A percentile compares a stretch with the other conserved stretches of the same genome.
Evolutionary conservation across 371 early-diverging fungal genomes (phyloP).

Genomic region (Mucor piriformis): DNA sequence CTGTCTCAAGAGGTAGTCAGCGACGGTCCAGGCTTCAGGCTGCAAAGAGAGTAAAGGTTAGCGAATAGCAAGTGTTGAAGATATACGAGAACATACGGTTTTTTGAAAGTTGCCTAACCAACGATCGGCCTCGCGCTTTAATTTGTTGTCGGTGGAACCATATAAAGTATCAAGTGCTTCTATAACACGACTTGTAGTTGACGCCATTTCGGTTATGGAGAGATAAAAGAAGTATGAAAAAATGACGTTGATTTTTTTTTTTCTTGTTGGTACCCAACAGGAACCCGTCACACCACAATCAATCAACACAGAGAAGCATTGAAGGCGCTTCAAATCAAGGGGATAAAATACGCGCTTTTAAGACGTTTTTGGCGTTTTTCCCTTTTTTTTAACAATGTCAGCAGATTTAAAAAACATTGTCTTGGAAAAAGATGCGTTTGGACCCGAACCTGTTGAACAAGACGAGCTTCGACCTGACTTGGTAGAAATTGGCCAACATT

Average conservation of each 20-base stretch:
- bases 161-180: constrained; percentile 37
- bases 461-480: not conserved
- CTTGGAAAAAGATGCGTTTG: not conserved
- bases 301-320: no score
- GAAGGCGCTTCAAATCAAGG: no score
- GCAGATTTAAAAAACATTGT: not conserved
- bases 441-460: no score
- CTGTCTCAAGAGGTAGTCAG: constrained; percentile 72
- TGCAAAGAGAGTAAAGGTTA: constrained; percentile 26
- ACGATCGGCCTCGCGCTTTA: constrained; percentile 67
- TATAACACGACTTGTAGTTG: constrained; percentile 19
- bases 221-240: not conserved
- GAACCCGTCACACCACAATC: not conserved
- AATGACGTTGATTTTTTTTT: no score
- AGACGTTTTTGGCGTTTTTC: not conserved
- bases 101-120: constrained; percentile 92
- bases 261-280: no score
- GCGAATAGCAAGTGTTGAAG: not conserved
- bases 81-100: constrained; percentile 56
- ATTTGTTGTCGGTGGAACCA: constrained; percentile 32
- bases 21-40: constrained; percentile 87
- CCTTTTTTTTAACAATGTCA: not conserved
- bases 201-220: not conserved
- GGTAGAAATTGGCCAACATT: not conserved
- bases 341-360: no score